Conservation (phyloP, 768 basidiomycete species). For the Lactarius deliciosus region DNA sequence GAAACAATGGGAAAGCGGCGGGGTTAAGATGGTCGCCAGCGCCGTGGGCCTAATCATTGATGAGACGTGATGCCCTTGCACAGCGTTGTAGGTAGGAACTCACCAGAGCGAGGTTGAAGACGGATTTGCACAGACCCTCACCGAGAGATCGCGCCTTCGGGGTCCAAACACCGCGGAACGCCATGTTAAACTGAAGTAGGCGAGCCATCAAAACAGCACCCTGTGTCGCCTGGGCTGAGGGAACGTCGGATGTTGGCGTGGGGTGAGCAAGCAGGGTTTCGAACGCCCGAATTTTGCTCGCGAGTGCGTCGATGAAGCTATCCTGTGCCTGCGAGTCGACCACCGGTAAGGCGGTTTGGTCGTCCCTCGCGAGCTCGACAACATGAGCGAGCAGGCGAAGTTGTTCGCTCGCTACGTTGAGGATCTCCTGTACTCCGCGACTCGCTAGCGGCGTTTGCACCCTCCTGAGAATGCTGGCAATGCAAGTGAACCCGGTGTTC, state of each 20-base stretch:
- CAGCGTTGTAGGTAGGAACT: conserved; percentile 12
- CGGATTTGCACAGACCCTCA: conserved; percentile 40
- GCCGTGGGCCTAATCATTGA: conserved; percentile 50
- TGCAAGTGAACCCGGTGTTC: conserved; percentile 68
- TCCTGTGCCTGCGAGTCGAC: conserved; percentile 59
- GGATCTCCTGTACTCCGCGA: conserved; percentile 35
- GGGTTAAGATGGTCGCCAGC: conserved; percentile 53
- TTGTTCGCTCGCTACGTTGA: conserved; percentile 54
- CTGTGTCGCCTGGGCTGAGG: conserved; percentile 35
- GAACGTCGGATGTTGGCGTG: conserved; percentile 27
- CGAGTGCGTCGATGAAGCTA: conserved; percentile 51
- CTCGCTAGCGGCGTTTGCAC: conserved; percentile 30
- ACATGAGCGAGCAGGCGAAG: conserved; percentile 68
- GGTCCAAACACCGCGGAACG: conserved; percentile 62
- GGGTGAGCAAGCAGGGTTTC: conserved; percentile 34
- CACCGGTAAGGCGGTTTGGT: conserved; percentile 43
- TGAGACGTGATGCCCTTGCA: conserved; percentile 8
- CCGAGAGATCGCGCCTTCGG: conserved; percentile 47
- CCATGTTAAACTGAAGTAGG: conserved; percentile 70
- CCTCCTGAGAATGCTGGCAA: conserved; percentile 53
- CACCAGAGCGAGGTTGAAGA: conserved; percentile 42
- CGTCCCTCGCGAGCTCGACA: conserved; percentile 60
- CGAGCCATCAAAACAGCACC: conserved; percentile 59
- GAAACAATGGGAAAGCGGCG: conserved; percentile 59
- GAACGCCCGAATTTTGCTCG: conserved; percentile 44